Conservation (phyloP, 805 yeast genomes). For the Candida railenensis region DNA sequence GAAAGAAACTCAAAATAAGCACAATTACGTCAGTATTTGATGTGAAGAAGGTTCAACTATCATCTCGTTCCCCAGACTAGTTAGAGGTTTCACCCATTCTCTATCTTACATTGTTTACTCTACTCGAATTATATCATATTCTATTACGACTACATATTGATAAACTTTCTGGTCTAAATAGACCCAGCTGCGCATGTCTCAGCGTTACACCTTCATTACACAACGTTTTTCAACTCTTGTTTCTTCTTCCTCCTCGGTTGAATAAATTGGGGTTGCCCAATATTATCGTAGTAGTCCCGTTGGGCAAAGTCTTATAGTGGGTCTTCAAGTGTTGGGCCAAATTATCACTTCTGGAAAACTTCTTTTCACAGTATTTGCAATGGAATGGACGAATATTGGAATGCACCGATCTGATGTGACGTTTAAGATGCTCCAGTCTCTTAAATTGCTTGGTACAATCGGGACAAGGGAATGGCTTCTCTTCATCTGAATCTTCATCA, state of each 20-base stretch:
- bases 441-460: conserved; percentile 44
- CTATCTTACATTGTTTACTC: no score
- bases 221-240: not conserved
- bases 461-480: conserved; percentile 37
- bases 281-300: conserved; percentile 30
- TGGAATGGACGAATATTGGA: conserved; percentile 45
- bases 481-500: conserved; percentile 12
- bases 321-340: conserved; percentile 46
- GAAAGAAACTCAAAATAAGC: no score
- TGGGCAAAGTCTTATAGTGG: conserved; percentile 31
- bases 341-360: conserved; percentile 41
- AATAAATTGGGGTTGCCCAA: conserved; percentile 23
- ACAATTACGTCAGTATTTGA: no score
- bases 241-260: conserved; percentile 20
- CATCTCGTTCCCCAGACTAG: no score
- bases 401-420: conserved; percentile 44
- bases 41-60: no score
- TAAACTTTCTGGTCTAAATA: no score
- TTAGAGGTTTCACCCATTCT: no score
- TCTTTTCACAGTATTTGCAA: conserved; percentile 45
- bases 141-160: no score
- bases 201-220: not conserved
- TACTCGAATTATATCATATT: no score
- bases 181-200: no score
- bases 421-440: conserved; percentile 42